Evolutionary conservation across 371 early-diverging fungal species (phyloP), one percentile per base, ranked within the genome.

Genomic region (Mucor sp.): DNA sequence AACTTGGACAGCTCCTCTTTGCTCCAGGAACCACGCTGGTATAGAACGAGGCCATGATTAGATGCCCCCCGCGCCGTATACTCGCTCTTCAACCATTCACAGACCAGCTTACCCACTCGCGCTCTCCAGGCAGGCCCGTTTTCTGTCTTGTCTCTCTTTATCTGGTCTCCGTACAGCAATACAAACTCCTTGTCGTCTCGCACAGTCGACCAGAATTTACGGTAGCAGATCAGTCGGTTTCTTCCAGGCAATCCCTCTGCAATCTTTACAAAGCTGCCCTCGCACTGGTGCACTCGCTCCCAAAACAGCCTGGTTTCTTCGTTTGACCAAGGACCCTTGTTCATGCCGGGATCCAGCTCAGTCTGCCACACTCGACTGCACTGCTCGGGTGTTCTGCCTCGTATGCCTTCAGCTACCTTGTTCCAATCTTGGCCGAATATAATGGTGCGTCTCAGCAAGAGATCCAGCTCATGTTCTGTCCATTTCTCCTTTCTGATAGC

Each of bases 331-430:
- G 60, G 37, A 1, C 43, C 59, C 17, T 66, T 61, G 3, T 65
- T 57, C 28, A 64, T 47, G 8, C 57, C 61, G 12, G 80, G 80
- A 55, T 78, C 78, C 3, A 79, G 57, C n/a, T 69, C 64, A 12
- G 41, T 65, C 35, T 35, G 6, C 80, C 79, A 83, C 19, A 65
- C 60, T 1, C 33, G 8, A 5, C 39, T 30, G 47, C 83, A 83
- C 9, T 64, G 65, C 8, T 56, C 56, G 4, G 74, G 67, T 4
- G 70, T 41, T 56, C 82, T 57, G 17, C 79, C 78, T 5, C 65
- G 75, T 14, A 84, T 53, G 0, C 80, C 80, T 41, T 77, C 79
- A 5, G 84, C 80, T 5, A 84, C 75, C 59, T 77, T 78, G 0
- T 47, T 58, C 84, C 84, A 84, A 14, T 79, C 62, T 9, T 72